Base-by-base conservation (phyloP, 179 eudicot genomes). In the Heliamphora pulchella region DNA sequence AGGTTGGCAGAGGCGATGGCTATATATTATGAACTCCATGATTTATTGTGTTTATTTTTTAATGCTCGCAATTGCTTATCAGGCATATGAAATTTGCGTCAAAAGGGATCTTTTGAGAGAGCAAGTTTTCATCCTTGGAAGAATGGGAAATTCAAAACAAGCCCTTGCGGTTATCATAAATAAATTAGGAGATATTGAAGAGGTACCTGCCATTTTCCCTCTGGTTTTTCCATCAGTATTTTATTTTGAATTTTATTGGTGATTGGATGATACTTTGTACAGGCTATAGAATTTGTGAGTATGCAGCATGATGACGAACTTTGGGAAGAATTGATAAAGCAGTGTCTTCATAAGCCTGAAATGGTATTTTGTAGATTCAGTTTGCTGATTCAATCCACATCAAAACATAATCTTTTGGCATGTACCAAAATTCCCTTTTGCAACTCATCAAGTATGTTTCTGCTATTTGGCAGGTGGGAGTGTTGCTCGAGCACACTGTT, bases 251-350 rank as follows among this genome's bases (percentile, higher is more conserved):
- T 22, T 41, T 79, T 54, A 59, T 70, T 80, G 55, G 66, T 72
- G 73, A 68, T 81, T 13, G 50, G 41, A 51, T 76, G 41, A 66
- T 51, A 80, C 66, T 76, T 69, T 80, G n/a, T 86, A 85, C 91
- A 95, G 98, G 98, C 98, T 77, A 83, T 95, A 81, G 98, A 95
- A 83, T 95, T 95, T 84, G 98, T 95, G 47, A 90, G 94, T 79
- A 85, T 89, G 94, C 98, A 95, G 86, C 92, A 95, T 51, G 98
- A 95, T 81, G 98, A 93, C 81, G 98, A 95, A 58, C 89, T 95
- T 58, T 95, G 98, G 98, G 98, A 94, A 86, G 98, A 95, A 82
- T 82, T 95, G 84, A 93, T 95, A 79, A 92, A 84, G 74, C 98
- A 89, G 77, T 87, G 97, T 53, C 87, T 95, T 64, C 83, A 93